Evolutionary conservation across 495 filamentous ascomycete species (phyloP), one percentile per base, ranked within the genome.

Genomic region (Aspergillus bertholletiae): DNA sequence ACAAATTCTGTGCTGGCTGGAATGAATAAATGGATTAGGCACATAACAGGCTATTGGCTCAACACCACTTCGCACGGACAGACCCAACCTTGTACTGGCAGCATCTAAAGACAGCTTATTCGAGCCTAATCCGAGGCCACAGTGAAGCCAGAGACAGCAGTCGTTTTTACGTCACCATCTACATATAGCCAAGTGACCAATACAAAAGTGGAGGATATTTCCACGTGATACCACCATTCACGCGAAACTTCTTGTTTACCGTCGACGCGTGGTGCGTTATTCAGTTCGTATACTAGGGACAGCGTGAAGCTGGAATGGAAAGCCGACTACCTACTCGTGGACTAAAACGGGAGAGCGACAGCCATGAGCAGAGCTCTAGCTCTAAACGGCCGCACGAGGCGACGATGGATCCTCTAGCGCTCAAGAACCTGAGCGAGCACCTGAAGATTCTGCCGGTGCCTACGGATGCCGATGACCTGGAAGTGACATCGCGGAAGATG

Each of bases 401-500:
- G 9, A 27, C 48, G 24, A 53, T 41, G 23, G 18, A 56, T 18
- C 40, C 49, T 12, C n/a, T 30, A 11, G 37, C 45, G 21, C 30
- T 58, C 8, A 30, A 26, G 7, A 15, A 23, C 2, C 27, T 54
- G 20, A 23, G 52, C 23, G 35, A 47, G 15, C 41, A 24, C 7
- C 37, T 55, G 9, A 46, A 43, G 9, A 46, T 68, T 51, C 51
- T 68, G 12, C 54, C 65, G 0, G 49, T 64, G 4, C 65, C 68
- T 0, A 32, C 46, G 12, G 50, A 49, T 9, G 46, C 30, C 12
- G 68, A 71, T 39, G 56, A 59, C 34, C 62, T 69, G 3, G 56
- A 67, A 46, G 51, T 39, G 9, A 69, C 62, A 15, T 59, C 49
- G 5, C 40, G 23, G 18, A 71, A 69, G 49, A 22, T 69, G 4